These are phyloP conservation scores for Plasmodium billcollinsi DNA, from an alignment of 169 alveolate genomes.

Conservation along the genomic window DNA sequence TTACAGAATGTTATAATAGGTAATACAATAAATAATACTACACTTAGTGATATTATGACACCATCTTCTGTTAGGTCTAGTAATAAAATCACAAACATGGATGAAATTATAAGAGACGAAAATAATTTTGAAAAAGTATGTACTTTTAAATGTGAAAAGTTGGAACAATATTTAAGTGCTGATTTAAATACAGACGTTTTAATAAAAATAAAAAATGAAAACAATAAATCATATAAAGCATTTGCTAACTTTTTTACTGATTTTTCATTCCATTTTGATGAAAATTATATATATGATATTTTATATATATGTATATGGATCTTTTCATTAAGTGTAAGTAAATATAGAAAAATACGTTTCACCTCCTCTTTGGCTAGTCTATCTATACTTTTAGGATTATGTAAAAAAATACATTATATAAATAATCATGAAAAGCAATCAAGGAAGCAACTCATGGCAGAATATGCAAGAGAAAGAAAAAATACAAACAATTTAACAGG, in stretches of 20 bases:
- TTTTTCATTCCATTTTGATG: slow-evolving; percentile 74
- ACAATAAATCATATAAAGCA: slow-evolving; percentile 69
- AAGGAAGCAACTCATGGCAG: slow-evolving; percentile 59
- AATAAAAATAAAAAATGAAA: slow-evolving; percentile 71
- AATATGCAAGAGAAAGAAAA: slow-evolving; percentile 55
- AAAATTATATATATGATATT: slow-evolving; percentile 64
- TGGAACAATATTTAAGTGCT: slow-evolving; percentile 57
- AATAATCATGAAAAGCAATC: slow-evolving; percentile 74
- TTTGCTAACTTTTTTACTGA: slow-evolving; percentile 60
- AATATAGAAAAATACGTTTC: slow-evolving; percentile 73
- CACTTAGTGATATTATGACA: slow-evolving; percentile 29
- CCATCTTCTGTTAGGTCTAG: slow-evolving; percentile 63
- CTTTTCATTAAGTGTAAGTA: slow-evolving; percentile 70
- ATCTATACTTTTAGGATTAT: slow-evolving; percentile 57
- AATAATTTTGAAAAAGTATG: slow-evolving; percentile 70
- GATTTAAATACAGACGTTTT: slow-evolving; percentile 58
- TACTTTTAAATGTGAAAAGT: slow-evolving; percentile 72
- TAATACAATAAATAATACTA: not conserved
- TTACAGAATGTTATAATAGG: not conserved
- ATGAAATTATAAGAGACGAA: slow-evolving; percentile 74
- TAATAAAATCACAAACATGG: slow-evolving; percentile 43
- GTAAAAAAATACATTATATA: slow-evolving; percentile 70
- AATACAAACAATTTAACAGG: slow-evolving; percentile 9
- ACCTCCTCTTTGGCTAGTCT: slow-evolving; percentile 70
- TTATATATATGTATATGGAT: slow-evolving; percentile 74